Evolutionary conservation across 2,329 filamentous ascomycete species (phyloP).

Genomic region (Aspergillus ochraceoroseus): DNA sequence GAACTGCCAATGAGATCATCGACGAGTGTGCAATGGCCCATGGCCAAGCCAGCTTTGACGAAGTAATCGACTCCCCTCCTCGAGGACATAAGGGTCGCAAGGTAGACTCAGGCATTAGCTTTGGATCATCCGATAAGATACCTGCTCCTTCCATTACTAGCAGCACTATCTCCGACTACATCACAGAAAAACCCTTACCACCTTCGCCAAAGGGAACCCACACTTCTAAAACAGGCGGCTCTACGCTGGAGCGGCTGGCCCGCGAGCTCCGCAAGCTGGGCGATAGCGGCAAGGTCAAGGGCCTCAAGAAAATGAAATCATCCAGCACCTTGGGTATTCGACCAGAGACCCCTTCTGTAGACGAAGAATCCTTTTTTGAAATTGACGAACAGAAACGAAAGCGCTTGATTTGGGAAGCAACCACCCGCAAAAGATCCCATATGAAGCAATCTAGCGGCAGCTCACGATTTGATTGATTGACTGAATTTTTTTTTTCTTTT

Average conservation of each 20-base stretch:
- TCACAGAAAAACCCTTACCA: conserved; percentile 42
- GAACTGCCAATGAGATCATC: conserved; percentile 56
- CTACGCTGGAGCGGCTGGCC: conserved; percentile 56
- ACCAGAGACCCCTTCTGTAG: conserved; percentile 32
- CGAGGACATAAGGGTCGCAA: conserved; percentile 49
- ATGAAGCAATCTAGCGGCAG: conserved; percentile 22
- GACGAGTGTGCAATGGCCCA: conserved; percentile 53
- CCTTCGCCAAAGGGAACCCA: conserved; percentile 29
- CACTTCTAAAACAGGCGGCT: conserved; percentile 36
- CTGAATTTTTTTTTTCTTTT: too few species aligned
- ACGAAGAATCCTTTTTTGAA: conserved; percentile 44
- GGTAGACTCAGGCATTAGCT: conserved; percentile 61
- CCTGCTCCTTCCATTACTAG: conserved; percentile 41
- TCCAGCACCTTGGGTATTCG: conserved; percentile 49
- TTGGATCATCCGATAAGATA: conserved; percentile 40
- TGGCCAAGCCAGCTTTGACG: conserved; percentile 39
- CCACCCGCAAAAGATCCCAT: conserved; percentile 33
- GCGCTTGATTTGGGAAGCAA: conserved; percentile 47
- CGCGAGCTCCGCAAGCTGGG: conserved; percentile 52
- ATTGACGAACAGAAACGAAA: conserved; percentile 47
- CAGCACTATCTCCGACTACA: conserved; percentile 29
- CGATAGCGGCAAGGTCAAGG: conserved; percentile 25
- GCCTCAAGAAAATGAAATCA: conserved; percentile 49
- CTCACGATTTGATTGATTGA: conserved; percentile 16
- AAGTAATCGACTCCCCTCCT: conserved; percentile 25